Evolutionary conservation across 1,139 yeast genomes (phyloP).

Genomic region (Starmera stellimalicola): DNA sequence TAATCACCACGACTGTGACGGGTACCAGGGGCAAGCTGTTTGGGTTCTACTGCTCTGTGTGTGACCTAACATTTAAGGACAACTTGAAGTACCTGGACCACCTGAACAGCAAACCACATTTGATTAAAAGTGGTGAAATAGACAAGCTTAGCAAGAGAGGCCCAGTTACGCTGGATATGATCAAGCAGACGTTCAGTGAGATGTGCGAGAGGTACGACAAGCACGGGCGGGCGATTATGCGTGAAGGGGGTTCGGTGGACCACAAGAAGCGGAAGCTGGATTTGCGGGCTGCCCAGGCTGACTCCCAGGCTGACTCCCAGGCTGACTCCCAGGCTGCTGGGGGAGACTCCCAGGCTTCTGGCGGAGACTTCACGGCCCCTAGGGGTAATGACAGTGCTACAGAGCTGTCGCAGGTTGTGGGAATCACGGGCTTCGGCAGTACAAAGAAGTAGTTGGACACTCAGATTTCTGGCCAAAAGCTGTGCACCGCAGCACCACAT

Average conservation of each 20-base stretch:
- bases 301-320: no score
- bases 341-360: no score
- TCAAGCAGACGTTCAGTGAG: constrained; percentile 19
- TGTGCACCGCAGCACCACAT: no score
- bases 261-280: no score
- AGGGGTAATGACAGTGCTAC: no score
- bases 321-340: no score
- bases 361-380: no score
- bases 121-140: constrained; percentile 26
- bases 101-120: constrained; percentile 62
- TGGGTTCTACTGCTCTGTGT: constrained; percentile 77
- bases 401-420: constrained; percentile 43
- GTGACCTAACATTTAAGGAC: constrained; percentile 75
- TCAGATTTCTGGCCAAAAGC: no score
- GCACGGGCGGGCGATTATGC: constrained; percentile 1
- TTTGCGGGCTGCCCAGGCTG: no score
- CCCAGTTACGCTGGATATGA: constrained; percentile 26
- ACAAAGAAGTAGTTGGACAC: constrained; percentile 23
- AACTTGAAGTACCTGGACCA: constrained; percentile 77
- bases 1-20: constrained; percentile 32
- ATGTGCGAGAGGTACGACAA: constrained; percentile 17
- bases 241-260: no score
- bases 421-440: constrained; percentile 42
- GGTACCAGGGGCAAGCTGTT: constrained; percentile 51
- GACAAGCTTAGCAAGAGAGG: constrained; percentile 24